These are phyloP conservation scores for Gnomoniopsis smithogilvyi DNA, from an alignment of 2,329 filamentous ascomycete species.

Conservation along the genomic window DNA sequence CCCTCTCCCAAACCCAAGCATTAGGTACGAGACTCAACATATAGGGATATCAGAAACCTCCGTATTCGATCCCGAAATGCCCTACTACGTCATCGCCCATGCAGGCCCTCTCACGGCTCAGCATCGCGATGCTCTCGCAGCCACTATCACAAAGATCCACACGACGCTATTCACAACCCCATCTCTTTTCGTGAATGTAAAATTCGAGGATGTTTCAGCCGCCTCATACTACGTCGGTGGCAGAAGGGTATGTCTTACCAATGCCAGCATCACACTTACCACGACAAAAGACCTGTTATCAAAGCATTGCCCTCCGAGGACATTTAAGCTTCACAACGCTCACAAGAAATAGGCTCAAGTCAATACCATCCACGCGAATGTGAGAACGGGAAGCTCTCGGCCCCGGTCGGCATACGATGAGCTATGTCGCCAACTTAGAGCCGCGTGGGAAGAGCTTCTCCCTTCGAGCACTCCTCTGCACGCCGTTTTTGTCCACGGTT, in stretches of 20 bases:
- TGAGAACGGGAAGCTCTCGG: neutral
- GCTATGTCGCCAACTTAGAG: neutral
- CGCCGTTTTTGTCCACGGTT: neutral
- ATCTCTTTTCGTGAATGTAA: conserved; percentile 11
- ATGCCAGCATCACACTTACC: too few species aligned
- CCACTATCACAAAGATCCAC: conserved; percentile 6
- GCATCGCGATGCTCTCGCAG: conserved; percentile 6
- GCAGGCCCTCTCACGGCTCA: neutral
- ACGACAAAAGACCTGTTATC: too few species aligned
- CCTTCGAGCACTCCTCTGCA: neutral
- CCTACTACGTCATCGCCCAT: conserved; percentile 3
- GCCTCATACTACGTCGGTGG: conserved; percentile 2
- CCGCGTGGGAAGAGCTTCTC: neutral
- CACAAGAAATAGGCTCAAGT: neutral
- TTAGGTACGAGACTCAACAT: too few species aligned
- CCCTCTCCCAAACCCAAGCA: too few species aligned
- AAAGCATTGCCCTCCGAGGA: neutral
- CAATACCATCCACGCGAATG: conserved; percentile 1
- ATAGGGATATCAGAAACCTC: neutral
- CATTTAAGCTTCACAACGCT: neutral
- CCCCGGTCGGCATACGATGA: neutral
- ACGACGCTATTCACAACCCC: neutral
- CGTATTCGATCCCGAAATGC: neutral
- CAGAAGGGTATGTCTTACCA: neutral
- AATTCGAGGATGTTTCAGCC: neutral